phyloP scores from a whole-genome alignment of 768 basidiomycete species.

The Agrocybe pediades region DNA sequence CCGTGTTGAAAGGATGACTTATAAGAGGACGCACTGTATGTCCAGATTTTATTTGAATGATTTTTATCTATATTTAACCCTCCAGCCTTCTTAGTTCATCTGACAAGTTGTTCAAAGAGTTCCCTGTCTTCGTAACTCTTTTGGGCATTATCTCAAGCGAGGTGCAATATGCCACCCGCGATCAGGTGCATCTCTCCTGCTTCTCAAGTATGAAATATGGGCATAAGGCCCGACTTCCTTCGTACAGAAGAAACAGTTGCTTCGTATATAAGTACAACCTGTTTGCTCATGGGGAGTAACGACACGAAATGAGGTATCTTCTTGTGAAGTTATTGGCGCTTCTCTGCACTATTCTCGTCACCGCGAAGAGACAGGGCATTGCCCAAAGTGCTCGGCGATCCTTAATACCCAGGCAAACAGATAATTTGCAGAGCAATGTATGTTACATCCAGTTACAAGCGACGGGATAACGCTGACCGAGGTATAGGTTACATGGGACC shows the following conservation, averaged over 20 bases:
- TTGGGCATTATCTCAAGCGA: background rate
- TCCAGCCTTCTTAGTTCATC: constrained; percentile 35
- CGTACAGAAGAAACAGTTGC: background rate
- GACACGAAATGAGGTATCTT: background rate
- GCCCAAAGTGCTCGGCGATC: background rate
- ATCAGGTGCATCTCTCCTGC: background rate
- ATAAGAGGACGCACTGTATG: too few relatives aligned
- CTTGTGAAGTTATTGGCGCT: background rate
- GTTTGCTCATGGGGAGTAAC: background rate
- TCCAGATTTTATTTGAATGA: background rate
- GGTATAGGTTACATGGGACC: constrained; percentile 7
- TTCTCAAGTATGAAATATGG: background rate
- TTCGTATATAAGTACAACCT: background rate
- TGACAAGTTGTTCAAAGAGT: background rate
- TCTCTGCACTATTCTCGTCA: background rate
- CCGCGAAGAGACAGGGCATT: background rate
- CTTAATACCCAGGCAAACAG: background rate
- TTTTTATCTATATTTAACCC: constrained; percentile 30
- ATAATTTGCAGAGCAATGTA: constrained; percentile 5
- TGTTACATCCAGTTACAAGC: background rate
- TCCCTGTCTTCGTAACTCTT: background rate
- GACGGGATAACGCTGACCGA: background rate
- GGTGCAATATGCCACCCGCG: background rate
- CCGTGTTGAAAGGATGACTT: too few relatives aligned
- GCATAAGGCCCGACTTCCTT: background rate